Evolutionary conservation across 352 stramenopile species (phyloP), one percentile per base, ranked within the genome.

Genomic region (Phytophthora megakarya): DNA sequence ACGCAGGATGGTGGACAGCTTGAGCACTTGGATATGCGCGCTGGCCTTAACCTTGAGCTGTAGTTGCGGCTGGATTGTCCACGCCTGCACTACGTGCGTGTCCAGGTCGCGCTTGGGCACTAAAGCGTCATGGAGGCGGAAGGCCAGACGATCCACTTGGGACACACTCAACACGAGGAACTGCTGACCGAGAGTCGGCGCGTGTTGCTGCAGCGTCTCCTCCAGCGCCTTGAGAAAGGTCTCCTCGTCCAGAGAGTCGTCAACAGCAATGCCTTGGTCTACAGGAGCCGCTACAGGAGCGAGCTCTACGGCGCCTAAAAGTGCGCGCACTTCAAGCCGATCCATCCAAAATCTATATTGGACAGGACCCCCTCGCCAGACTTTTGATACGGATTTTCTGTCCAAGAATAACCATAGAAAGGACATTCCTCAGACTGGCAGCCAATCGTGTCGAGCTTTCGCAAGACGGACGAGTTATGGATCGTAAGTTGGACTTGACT

Each of bases 1-100:
- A 5, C 82, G 75, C 32, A 96, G 67, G 8, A 93, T 90, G 13
- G 88, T 96, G 13, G 85, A 94, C 42, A 96, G 76, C 50, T 96
- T 96, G 61, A 96, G 83, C 61, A 96, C 84, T 58, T 90, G 82
- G 35, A 96, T 76, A 60, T 96, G 86, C 35, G 79, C 83, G 58
- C 75, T 86, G 56, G 87, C 74, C 65, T 93, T 92, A 58, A 86
- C 72, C 52, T 84, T 86, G 22, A 78, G 60, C 33, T 75, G 70
- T 16, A 75, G 40, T 59, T 89, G 81, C 23, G 80, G 81, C 63
- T 92, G 83, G 56, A 94, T 91, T 5, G 82, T 92, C 82, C 81
- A 92, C 1, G 82, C 80, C 60, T 93, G 74, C 13, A 93, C 72
- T 9, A 92, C 45, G 15, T 65, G 53, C 25, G 83, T 93, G 38